These are phyloP conservation scores for Candida ortonii DNA, from an alignment of 805 yeast genomes.

Conservation along the genomic window DNA sequence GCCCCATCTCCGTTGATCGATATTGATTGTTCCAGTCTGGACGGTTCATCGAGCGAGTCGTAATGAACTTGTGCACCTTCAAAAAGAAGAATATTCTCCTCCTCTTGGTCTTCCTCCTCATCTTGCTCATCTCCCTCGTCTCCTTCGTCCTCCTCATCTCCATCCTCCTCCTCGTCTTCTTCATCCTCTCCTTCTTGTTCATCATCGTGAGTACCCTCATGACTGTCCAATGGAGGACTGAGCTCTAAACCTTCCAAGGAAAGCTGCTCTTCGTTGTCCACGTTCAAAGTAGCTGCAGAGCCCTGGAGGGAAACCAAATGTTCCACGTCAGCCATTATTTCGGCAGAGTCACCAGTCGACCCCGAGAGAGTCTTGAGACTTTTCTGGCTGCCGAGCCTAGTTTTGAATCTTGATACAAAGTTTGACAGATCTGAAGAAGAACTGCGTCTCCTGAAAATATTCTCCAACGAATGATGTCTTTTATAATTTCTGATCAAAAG, in stretches of 20 bases:
- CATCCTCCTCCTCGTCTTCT: conserved; percentile 8
- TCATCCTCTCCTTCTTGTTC: conserved; percentile 22
- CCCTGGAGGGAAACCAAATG: too few relatives aligned
- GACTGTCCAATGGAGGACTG: conserved; percentile 16
- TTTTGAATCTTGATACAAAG: conserved; percentile 21
- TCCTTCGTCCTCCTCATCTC: conserved; percentile 24
- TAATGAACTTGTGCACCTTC: too few relatives aligned
- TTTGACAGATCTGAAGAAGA: conserved; percentile 13
- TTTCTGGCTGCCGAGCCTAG: conserved; percentile 9
- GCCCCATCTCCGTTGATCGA: too few relatives aligned
- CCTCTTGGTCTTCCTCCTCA: conserved; percentile 13
- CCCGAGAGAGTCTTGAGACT: conserved; percentile 1
- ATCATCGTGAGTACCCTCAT: conserved; percentile 27
- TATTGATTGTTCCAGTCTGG: too few relatives aligned
- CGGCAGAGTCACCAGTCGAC: not conserved
- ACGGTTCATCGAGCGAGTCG: too few relatives aligned
- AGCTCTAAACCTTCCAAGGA: conserved; percentile 3
- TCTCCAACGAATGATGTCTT: conserved; percentile 22
- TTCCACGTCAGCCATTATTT: too few relatives aligned
- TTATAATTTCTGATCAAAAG: conserved; percentile 11
- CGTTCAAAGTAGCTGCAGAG: not conserved
- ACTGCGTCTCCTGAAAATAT: conserved; percentile 14
- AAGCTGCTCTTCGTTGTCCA: conserved; percentile 2
- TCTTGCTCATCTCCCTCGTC: conserved; percentile 18
- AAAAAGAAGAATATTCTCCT: conserved; percentile 9